Percentiles rank a stretch among this genome's conserved stretches.
phyloP scores from a whole-genome alignment of 2,329 filamentous ascomycete species.

The Coleophoma eucalyptorum region DNA sequence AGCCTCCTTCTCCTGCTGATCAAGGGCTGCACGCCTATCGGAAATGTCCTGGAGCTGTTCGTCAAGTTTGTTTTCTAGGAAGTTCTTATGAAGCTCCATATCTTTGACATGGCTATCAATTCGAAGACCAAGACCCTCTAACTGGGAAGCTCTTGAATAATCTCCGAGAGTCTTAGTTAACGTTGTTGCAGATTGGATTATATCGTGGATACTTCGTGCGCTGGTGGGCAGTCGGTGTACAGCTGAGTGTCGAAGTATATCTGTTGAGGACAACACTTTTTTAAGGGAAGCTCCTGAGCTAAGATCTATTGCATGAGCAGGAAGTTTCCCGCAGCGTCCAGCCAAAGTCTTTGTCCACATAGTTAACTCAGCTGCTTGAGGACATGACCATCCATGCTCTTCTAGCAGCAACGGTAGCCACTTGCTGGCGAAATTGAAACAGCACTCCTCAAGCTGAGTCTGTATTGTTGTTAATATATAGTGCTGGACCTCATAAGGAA shows the following conservation, averaged over 20 bases:
- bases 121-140: constrained; percentile 25
- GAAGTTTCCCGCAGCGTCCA: constrained; percentile 18
- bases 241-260: constrained; percentile 26
- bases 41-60: constrained; percentile 27
- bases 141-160: constrained; percentile 18
- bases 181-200: constrained; percentile 23
- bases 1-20: constrained; percentile 27
- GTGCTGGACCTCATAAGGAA: constrained; percentile 33
- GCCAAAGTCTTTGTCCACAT: constrained; percentile 26
- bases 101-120: constrained; percentile 25
- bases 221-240: constrained; percentile 28
- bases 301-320: constrained; percentile 16
- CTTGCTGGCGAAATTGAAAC: constrained; percentile 32
- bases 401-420: constrained; percentile 27
- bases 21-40: constrained; percentile 30
- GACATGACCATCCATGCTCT: constrained; percentile 26
- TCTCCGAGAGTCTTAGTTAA: constrained; percentile 27
- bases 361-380: constrained; percentile 33
- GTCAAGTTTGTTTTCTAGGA: constrained; percentile 23
- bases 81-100: constrained; percentile 30
- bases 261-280: constrained; percentile 20
- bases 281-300: constrained; percentile 10
- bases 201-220: constrained; percentile 20
- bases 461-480: constrained; percentile 31
- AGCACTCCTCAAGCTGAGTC: constrained; percentile 32